Conservation (phyloP, 495 filamentous ascomycete species). For the Hypoxylon subgilvum region DNA sequence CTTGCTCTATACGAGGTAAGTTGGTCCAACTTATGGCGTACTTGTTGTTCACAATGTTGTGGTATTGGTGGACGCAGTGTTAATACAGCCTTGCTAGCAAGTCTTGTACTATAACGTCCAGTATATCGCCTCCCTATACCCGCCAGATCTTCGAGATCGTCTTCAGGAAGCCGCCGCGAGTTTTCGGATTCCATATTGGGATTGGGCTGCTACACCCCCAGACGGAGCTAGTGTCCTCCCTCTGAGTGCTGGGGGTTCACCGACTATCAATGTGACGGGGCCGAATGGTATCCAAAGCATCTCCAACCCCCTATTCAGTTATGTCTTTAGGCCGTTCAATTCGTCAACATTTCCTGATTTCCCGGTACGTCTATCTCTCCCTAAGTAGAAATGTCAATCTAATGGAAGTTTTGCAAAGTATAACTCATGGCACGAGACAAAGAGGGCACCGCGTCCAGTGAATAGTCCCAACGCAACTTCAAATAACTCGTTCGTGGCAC, state of each 20-base stretch:
- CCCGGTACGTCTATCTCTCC: constrained; percentile 48
- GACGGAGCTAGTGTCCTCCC: constrained; percentile 57
- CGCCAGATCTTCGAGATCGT: constrained; percentile 48
- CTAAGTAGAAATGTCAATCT: not conserved
- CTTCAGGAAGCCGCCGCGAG: constrained; percentile 57
- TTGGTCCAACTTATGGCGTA: constrained; percentile 5
- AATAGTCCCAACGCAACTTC: constrained; percentile 52
- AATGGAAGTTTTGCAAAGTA: constrained; percentile 45
- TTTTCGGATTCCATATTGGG: constrained; percentile 73
- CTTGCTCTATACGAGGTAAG: constrained; percentile 69
- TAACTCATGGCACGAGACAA: constrained; percentile 54
- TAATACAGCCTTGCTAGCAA: constrained; percentile 54
- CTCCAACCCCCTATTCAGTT: constrained; percentile 67
- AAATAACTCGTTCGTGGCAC: constrained; percentile 57
- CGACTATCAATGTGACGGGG: constrained; percentile 54
- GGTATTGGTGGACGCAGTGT: not conserved
- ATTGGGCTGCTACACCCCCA: constrained; percentile 65
- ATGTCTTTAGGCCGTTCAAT: constrained; percentile 63
- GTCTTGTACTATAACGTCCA: constrained; percentile 58
- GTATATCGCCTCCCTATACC: constrained; percentile 61
- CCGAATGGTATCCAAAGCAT: constrained; percentile 62
- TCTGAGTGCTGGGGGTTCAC: constrained; percentile 49
- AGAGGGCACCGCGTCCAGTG: constrained; percentile 54
- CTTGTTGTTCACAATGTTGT: not conserved
- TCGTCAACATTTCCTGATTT: constrained; percentile 46